Base-by-base conservation (phyloP, 306 rosid genomes). In the Glycyrrhiza uralensis region DNA sequence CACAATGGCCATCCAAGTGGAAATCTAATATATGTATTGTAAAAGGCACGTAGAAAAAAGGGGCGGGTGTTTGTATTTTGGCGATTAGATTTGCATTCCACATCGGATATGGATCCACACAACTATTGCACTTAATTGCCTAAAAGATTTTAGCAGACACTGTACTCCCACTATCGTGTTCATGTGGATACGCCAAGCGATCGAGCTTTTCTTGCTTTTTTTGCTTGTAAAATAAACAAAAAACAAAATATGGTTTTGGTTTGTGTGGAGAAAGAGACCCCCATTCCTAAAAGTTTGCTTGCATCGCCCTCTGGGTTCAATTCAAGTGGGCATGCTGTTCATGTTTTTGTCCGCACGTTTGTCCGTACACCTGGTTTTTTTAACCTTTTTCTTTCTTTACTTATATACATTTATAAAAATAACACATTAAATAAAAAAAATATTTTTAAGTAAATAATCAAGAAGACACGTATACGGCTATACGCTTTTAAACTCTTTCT, bases 71-170 rank as follows among this genome's bases (percentile, higher is more conserved):
- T 46, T 59, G 42, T 74, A 67, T 67, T 56, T 49, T 39, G 42
- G 66, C 15, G 29, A 17, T 29, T 39, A 11, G 55, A 77, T 73
- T 77, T 77, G 83, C 80, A 82, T 61, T 82, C 77, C 86, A 73
- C 66, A 20, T 73, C 9, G 59, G 47, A 72, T 44, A 62, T 29
- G 49, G 2, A 60, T 10, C 71, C 50, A 6, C 29, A 7, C 36
- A 45, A 10, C 57, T 18, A 49, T 42, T 35, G 66, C 72, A 29
- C 60, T 51, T 51, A 1, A n/a, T n/a, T n/a, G n/a, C n/a, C 7
- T 41, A 56, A 77, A 60, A 69, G 45, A 47, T n/a, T n/a, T 8
- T 23, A 35, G 15, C 14, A 45, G 15, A 29, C 18, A 19, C 61
- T 38, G 11, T n/a, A 1, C 7, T 14, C 2, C 49, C 76, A 47